Conservation (phyloP, 352 stramenopile species). For the Saprolegnia diclina region DNA sequence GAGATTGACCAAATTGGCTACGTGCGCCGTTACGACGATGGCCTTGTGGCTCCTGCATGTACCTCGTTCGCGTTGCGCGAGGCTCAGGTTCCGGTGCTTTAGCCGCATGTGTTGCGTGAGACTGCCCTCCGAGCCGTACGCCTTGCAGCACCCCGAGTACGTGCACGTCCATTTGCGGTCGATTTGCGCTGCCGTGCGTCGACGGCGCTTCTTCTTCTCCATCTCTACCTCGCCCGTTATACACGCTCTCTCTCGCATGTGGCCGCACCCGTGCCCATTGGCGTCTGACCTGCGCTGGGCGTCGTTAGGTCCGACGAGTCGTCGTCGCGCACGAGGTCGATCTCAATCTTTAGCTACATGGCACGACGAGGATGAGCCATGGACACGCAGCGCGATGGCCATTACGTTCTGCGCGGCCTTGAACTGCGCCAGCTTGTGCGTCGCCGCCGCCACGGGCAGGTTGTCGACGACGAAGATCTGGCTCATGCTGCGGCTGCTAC, state of each 20-base stretch:
- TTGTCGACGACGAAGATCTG: constrained; percentile 26
- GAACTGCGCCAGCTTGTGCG: constrained; percentile 24
- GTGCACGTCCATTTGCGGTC: constrained; percentile 73
- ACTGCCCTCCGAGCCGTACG: constrained; percentile 74
- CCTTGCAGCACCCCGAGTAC: constrained; percentile 57
- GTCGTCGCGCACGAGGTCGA: constrained; percentile 15
- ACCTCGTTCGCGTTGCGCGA: constrained; percentile 36
- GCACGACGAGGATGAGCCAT: not conserved
- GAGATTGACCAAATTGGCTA: constrained; percentile 29
- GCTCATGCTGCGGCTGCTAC: constrained; percentile 2
- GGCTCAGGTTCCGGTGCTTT: constrained; percentile 45
- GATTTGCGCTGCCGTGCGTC: constrained; percentile 69
- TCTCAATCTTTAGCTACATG: constrained; percentile 26
- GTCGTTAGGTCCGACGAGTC: not conserved
- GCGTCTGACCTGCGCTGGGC: not conserved
- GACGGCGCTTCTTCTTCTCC: constrained; percentile 59
- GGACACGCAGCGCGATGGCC: not conserved
- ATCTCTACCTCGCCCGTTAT: constrained; percentile 13
- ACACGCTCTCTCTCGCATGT: not conserved
- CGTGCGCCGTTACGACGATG: not conserved
- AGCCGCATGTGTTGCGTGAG: constrained; percentile 74
- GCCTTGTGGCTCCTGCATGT: not conserved
- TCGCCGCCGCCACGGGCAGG: constrained; percentile 16
- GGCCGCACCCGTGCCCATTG: not conserved
- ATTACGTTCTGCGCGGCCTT: constrained; percentile 24